Base-by-base conservation (phyloP, 1,284 basidiomycete genomes). In the Puccinia coronata region DNA sequence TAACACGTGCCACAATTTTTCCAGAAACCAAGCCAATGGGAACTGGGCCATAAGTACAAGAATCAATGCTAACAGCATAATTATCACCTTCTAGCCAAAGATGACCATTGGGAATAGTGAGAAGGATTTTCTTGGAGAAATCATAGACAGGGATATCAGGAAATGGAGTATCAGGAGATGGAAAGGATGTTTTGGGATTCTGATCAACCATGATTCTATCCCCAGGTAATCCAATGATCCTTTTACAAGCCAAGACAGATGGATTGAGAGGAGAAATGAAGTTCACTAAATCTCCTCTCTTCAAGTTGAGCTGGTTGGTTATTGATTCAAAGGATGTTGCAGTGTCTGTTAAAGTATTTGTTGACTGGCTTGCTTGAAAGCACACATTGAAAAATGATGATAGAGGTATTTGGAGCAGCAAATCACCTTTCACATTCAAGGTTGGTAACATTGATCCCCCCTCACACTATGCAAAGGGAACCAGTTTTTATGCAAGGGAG, bases 61-160 rank as follows among this genome's bases (percentile, higher is more conserved):
- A 80, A 57, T 80, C 79, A 25, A 80, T 61, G 55, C 79, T 80
- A 36, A 73, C 70, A 25, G 53, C 57, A 59, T 63, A 49, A 25
- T 80, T 80, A 67, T 80, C 79, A 51, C 79, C 79, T 73, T 80
- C 34, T 53, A 80, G 25, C 79, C 79, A 80, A 63, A 80, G 53
- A 80, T 80, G 79, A 51, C 79, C 79, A 34, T 39, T 25, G 18
- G 79, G 79, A 31, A 80, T 61, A 49, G 69, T 71, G 28, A 71
- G 53, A 4, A 71, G 49, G n/a, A 28, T 16, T 51, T 74, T 74
- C 8, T 34, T 34, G 34, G 39, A 25, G 49, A 34, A 71, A 28
- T 36, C 20, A 71, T 71, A 53, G 31, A 14, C 25, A 28, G 34
- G 16, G 23, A 2, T 0, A 34, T 71, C 47, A 31, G 41, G 12